These are phyloP conservation scores for Arxiozyma slooffiae DNA, from an alignment of 1,139 yeast genomes.

Conservation along the genomic window DNA sequence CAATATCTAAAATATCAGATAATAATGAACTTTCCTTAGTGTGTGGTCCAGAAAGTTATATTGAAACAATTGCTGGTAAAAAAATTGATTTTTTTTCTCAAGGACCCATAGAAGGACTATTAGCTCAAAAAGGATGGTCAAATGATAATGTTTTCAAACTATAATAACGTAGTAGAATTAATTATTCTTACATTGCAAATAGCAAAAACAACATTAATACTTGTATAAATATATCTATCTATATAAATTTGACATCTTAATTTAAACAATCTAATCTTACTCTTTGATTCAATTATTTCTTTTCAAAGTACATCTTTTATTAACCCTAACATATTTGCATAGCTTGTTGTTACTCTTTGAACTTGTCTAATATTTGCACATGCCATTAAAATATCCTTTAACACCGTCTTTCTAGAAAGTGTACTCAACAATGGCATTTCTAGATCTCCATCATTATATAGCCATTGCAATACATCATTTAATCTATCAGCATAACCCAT, in stretches of 20 bases:
- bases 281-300: neutral
- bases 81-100: constrained; percentile 42
- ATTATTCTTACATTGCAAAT: neutral
- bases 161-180: constrained; percentile 4
- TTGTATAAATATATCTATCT: neutral
- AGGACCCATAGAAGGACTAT: constrained; percentile 60
- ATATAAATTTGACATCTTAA: neutral
- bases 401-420: constrained; percentile 46
- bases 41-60: constrained; percentile 88
- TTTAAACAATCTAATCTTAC: too few relatives aligned
- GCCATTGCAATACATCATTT: constrained; percentile 60
- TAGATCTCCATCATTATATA: constrained; percentile 43
- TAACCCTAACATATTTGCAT: constrained; percentile 45
- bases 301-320: constrained; percentile 8
- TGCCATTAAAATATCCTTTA: constrained; percentile 55
- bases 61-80: constrained; percentile 61
- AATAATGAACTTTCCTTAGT: constrained; percentile 34
- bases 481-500: constrained; percentile 64
- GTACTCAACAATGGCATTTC: constrained; percentile 19
- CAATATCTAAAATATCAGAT: neutral
- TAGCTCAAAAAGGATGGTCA: constrained; percentile 63
- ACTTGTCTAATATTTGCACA: constrained; percentile 77
- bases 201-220: neutral
- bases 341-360: constrained; percentile 61
- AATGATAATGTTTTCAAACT: constrained; percentile 44